A percentile compares a stretch with the other conserved stretches of the same genome.
Evolutionary conservation across 768 basidiomycete genomes (phyloP).

Genomic region (Hemileccinum impolitum): DNA sequence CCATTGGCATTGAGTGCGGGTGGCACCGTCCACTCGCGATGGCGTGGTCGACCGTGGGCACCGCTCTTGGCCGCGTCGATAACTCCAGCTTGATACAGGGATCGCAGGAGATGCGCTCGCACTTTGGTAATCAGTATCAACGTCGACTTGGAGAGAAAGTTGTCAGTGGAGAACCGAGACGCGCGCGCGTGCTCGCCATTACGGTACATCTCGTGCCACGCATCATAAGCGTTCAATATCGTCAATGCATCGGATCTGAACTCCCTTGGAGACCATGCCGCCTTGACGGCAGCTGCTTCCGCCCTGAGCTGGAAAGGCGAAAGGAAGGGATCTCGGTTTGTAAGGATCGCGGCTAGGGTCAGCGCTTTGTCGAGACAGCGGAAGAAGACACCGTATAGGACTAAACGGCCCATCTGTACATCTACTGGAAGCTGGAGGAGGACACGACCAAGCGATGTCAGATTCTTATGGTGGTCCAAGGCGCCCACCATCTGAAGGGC

Average conservation of each 20-base stretch:
- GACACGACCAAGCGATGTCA: slow-evolving; percentile 86
- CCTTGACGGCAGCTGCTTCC: slow-evolving; percentile 69
- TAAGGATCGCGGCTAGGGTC: slow-evolving; percentile 87
- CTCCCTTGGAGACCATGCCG: slow-evolving; percentile 72
- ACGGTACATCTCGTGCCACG: slow-evolving; percentile 73
- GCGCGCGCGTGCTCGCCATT: slow-evolving; percentile 61
- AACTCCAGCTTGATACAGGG: slow-evolving; percentile 76
- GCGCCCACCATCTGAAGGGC: slow-evolving; percentile 85
- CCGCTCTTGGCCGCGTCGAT: slow-evolving; percentile 79
- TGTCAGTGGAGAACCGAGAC: slow-evolving; percentile 75
- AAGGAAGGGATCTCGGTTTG: slow-evolving; percentile 88
- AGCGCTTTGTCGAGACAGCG: slow-evolving; percentile 84
- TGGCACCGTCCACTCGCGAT: slow-evolving; percentile 48
- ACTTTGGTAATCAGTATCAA: slow-evolving; percentile 78
- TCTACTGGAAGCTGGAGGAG: slow-evolving; percentile 89
- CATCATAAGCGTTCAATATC: slow-evolving; percentile 74
- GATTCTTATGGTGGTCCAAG: slow-evolving; percentile 65
- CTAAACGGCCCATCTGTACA: slow-evolving; percentile 83
- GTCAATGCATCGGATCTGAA: slow-evolving; percentile 86
- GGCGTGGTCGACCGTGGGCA: slow-evolving; percentile 28
- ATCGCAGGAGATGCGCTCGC: slow-evolving; percentile 71
- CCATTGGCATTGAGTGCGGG: slow-evolving; percentile 66
- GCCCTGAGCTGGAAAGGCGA: slow-evolving; percentile 73
- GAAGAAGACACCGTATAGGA: slow-evolving; percentile 90
- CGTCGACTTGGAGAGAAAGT: slow-evolving; percentile 87